Evolutionary conservation across 2,329 filamentous ascomycete genomes (phyloP).

Genomic region (Fusarium kyushuense): DNA sequence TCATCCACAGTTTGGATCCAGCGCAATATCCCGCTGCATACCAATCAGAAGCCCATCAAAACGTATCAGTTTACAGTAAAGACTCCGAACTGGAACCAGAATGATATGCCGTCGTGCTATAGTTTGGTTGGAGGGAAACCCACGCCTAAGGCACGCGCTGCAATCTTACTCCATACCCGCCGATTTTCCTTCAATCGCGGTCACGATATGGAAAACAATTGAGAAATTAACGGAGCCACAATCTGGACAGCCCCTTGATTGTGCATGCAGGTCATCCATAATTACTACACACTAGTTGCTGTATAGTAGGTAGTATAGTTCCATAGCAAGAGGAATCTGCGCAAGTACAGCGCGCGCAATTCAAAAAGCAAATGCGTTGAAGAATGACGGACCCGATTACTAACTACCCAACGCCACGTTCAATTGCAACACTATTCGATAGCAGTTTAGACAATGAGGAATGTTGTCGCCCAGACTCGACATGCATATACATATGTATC

Average conservation of each 20-base stretch:
- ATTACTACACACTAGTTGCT: background rate
- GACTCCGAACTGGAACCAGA: constrained; percentile 25
- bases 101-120: constrained; percentile 14
- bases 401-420: background rate
- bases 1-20: constrained; percentile 36
- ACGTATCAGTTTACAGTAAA: constrained; percentile 16
- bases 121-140: constrained; percentile 1
- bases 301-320: background rate
- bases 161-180: constrained; percentile 40
- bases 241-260: constrained; percentile 17
- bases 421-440: background rate
- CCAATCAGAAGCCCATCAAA: constrained; percentile 27
- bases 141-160: constrained; percentile 33
- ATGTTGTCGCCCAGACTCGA: constrained; percentile 7
- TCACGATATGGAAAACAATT: constrained; percentile 16
- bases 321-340: background rate
- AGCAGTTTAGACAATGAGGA: constrained; percentile 11
- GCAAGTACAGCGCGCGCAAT: background rate
- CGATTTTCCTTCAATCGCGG: constrained; percentile 13
- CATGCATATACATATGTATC: constrained; percentile 1
- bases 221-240: constrained; percentile 36
- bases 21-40: constrained; percentile 38
- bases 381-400: background rate
- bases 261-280: constrained; percentile 38
- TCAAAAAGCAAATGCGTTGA: background rate